phyloP scores from a whole-genome alignment of 2,329 filamentous ascomycete species.

The Fusarium sp. region DNA sequence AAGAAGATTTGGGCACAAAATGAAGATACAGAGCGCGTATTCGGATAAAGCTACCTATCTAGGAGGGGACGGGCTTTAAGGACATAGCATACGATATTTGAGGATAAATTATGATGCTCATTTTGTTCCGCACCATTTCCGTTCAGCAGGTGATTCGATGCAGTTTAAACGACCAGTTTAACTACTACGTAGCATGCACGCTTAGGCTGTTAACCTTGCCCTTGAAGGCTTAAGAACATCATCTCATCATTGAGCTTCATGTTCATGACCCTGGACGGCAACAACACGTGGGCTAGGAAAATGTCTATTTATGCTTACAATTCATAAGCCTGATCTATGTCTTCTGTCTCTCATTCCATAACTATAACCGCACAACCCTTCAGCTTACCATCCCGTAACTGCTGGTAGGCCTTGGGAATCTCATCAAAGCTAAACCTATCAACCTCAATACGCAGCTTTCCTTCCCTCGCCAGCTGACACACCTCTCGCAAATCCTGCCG shows the following conservation, averaged over 20 bases:
- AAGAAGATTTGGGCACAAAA: not conserved
- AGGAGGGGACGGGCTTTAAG: not conserved
- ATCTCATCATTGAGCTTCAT: not conserved
- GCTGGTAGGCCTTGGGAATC: not conserved
- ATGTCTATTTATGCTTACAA: not conserved
- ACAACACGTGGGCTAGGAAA: not conserved
- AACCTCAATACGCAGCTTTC: not conserved
- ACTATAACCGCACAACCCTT: not conserved
- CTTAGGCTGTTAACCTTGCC: rapidly evolving
- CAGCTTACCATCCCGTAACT: not conserved
- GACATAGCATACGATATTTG: not conserved
- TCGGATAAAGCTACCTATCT: not conserved
- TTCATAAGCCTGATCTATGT: rapidly evolving
- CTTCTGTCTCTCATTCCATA: not conserved
- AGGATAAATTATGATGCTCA: not conserved
- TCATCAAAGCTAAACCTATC: not conserved
- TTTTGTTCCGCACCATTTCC: too few relatives aligned
- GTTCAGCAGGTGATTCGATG: too few relatives aligned
- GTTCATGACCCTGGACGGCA: not conserved
- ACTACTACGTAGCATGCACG: not conserved
- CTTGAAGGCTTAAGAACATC: not conserved
- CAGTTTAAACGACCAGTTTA: not conserved
- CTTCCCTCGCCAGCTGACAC: not conserved
- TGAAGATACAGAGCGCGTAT: not conserved
- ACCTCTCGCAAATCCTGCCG: not conserved